A percentile compares a stretch with the other conserved stretches of the same genome.
Conservation (phyloP, 164 flowering plant genomes). For the Chimonanthus salicifolius region DNA sequence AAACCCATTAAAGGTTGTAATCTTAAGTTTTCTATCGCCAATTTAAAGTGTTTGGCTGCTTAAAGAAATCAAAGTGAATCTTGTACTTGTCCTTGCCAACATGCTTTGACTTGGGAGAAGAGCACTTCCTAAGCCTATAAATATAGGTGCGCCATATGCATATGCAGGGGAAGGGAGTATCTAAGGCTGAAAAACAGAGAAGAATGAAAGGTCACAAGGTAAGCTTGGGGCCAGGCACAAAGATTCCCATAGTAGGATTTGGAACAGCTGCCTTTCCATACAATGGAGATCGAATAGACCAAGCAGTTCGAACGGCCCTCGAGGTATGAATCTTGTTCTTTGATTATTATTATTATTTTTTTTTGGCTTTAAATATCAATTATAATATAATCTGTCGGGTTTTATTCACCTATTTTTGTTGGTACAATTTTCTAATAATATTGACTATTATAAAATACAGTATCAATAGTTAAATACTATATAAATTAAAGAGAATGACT, state of each 20-base stretch:
- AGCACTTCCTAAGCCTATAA: not conserved
- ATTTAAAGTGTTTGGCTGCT: not conserved
- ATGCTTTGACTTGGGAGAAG: not conserved
- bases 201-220: slow-evolving; percentile 9
- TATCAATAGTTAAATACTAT: no score
- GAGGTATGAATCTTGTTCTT: slow-evolving; percentile 32
- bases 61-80: not conserved
- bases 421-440: not conserved
- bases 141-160: not conserved
- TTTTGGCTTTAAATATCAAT: not conserved
- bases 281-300: slow-evolving; percentile 33
- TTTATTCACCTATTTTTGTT: not conserved
- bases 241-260: slow-evolving; percentile 54
- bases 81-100: not conserved
- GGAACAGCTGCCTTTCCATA: slow-evolving; percentile 49
- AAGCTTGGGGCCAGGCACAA: slow-evolving; percentile 39
- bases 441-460: not conserved
- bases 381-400: no score
- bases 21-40: not conserved
- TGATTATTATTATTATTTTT: not conserved
- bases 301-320: slow-evolving; percentile 47
- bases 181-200: not conserved
- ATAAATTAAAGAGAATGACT: no score
- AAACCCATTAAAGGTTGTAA: not conserved
- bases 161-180: not conserved